Conservation (phyloP, 2,329 filamentous ascomycete species). For the Polychaeton citri region DNA sequence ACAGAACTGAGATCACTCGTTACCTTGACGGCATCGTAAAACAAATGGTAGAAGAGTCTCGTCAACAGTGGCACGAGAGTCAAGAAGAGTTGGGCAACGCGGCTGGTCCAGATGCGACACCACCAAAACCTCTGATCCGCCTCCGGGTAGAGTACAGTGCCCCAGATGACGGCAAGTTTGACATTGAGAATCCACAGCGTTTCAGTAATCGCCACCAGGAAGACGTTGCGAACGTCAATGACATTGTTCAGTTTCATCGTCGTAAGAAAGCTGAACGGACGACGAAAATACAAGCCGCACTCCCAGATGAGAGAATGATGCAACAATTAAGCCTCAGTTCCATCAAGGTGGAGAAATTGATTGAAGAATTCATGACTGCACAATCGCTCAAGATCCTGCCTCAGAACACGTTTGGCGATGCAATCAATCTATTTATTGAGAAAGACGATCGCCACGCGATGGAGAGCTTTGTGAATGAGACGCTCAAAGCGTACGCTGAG, state of each 20-base stretch:
- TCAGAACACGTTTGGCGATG: constrained; percentile 83
- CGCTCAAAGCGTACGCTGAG: constrained; percentile 29
- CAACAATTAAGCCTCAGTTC: constrained; percentile 52
- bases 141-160: constrained; percentile 84
- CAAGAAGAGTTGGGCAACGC: constrained; percentile 43
- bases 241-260: constrained; percentile 84
- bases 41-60: constrained; percentile 75
- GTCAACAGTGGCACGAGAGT: constrained; percentile 64
- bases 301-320: constrained; percentile 52
- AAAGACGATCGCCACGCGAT: constrained; percentile 93
- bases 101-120: constrained; percentile 42
- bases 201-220: constrained; percentile 86
- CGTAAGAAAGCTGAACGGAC: constrained; percentile 54
- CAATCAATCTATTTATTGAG: constrained; percentile 81
- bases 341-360: constrained; percentile 77
- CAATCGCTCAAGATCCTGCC: constrained; percentile 88
- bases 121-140: constrained; percentile 71
- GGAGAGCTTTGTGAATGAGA: constrained; percentile 36
- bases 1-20: constrained; percentile 65
- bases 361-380: constrained; percentile 72
- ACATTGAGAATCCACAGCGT: constrained; percentile 88
- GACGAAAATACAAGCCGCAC: constrained; percentile 39
- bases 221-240: constrained; percentile 86
- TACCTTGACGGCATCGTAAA: constrained; percentile 68
- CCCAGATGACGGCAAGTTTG: constrained; percentile 71